Percentiles rank a stretch among this genome's conserved stretches.
phyloP scores from a whole-genome alignment of 495 filamentous ascomycete genomes.

The Immersiella caudata region DNA sequence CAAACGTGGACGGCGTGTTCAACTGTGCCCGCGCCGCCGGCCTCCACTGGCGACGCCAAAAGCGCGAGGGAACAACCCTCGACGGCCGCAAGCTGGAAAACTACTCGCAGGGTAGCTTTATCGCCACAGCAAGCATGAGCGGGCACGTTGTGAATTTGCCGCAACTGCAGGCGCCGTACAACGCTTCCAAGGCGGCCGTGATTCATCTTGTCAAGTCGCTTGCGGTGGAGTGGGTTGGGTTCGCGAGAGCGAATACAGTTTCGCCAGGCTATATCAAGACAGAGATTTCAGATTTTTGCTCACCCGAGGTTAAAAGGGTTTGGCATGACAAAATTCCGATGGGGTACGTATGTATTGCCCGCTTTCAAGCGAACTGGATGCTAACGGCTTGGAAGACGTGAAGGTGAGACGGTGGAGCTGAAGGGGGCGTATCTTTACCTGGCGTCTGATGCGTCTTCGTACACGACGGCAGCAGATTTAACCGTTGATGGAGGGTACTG shows the following conservation, averaged over 20 bases:
- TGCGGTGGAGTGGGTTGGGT: slow-evolving; percentile 85
- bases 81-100: slow-evolving; percentile 68
- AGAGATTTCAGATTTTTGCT: slow-evolving; percentile 76
- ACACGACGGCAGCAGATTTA: slow-evolving; percentile 81
- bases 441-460: slow-evolving; percentile 79
- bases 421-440: slow-evolving; percentile 91
- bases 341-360: slow-evolving; percentile 56
- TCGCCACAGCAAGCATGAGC: slow-evolving; percentile 79
- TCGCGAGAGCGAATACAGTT: slow-evolving; percentile 79
- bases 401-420: slow-evolving; percentile 73
- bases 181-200: slow-evolving; percentile 83
- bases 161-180: slow-evolving; percentile 84
- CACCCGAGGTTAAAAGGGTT: slow-evolving; percentile 68
- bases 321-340: slow-evolving; percentile 84
- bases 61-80: slow-evolving; percentile 64
- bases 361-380: not conserved
- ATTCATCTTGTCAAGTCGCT: slow-evolving; percentile 84
- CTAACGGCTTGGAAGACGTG: slow-evolving; percentile 49
- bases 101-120: slow-evolving; percentile 71
- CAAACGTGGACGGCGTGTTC: slow-evolving; percentile 81
- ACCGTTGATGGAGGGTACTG: slow-evolving; percentile 71
- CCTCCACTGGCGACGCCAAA: slow-evolving; percentile 61
- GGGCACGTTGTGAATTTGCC: slow-evolving; percentile 88
- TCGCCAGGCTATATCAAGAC: slow-evolving; percentile 89
- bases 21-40: slow-evolving; percentile 82